Conservation (phyloP, 2,329 filamentous ascomycete genomes). For the Biscogniauxia marginata region DNA sequence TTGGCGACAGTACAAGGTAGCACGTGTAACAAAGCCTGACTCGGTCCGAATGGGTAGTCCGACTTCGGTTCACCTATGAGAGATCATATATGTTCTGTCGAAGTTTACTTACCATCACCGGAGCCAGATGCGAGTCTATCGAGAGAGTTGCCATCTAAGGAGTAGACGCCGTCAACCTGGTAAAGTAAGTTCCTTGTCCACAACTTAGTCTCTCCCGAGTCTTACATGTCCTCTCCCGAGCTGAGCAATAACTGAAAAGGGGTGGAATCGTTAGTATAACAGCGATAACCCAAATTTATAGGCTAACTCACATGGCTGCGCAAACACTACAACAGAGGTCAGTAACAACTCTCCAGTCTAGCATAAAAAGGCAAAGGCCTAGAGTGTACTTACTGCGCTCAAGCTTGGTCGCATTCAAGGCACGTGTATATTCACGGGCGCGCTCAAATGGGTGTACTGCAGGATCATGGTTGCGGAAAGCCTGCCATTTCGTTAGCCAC, state of each 20-base stretch:
- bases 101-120: slow-evolving; percentile 61
- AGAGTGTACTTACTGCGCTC: slow-evolving; percentile 59
- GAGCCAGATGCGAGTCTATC: slow-evolving; percentile 78
- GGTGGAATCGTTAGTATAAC: slow-evolving; percentile 1
- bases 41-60: no score
- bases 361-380: neutral
- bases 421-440: slow-evolving; percentile 52
- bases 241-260: slow-evolving; percentile 58
- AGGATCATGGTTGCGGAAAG: slow-evolving; percentile 60
- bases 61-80: neutral
- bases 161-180: slow-evolving; percentile 76
- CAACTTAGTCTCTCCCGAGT: neutral
- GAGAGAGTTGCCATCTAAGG: slow-evolving; percentile 72
- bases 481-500: slow-evolving; percentile 33
- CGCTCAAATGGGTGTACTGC: slow-evolving; percentile 88
- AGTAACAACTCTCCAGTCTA: neutral
- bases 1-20: no score
- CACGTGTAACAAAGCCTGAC: no score
- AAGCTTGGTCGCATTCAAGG: slow-evolving; percentile 71
- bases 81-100: neutral
- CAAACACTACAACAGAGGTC: slow-evolving; percentile 59
- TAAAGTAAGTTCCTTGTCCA: slow-evolving; percentile 2
- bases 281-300: slow-evolving; percentile 48
- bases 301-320: slow-evolving; percentile 54
- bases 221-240: slow-evolving; percentile 77